Evolutionary conservation across 2,329 filamentous ascomycete species (phyloP).

Genomic region (Hypomyces perniciosus): DNA sequence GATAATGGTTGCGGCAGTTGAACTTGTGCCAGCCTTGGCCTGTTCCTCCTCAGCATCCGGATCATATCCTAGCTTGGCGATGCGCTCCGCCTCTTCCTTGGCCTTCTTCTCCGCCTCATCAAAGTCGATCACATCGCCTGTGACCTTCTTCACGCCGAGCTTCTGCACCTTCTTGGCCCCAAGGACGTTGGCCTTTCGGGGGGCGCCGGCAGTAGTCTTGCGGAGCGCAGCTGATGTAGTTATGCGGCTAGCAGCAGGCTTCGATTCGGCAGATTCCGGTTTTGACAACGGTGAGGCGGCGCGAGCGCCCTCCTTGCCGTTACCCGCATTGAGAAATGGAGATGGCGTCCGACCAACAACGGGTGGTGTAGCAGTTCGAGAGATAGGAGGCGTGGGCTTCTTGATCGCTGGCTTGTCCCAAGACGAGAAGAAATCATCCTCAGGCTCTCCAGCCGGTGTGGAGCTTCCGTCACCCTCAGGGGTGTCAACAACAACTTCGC

Average conservation of each 20-base stretch:
- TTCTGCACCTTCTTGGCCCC: constrained; percentile 79
- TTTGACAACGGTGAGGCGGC: constrained; percentile 76
- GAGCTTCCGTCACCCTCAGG: constrained; percentile 59
- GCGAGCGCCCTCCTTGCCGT: constrained; percentile 66
- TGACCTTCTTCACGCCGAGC: constrained; percentile 89
- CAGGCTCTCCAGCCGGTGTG: constrained; percentile 76
- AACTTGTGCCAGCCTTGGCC: constrained; percentile 38
- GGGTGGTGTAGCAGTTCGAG: constrained; percentile 80
- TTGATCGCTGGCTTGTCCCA: constrained; percentile 99
- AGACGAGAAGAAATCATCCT: constrained; percentile 97
- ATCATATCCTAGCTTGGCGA: constrained; percentile 92
- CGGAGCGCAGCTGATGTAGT: constrained; percentile 76
- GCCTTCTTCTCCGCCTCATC: constrained; percentile 96
- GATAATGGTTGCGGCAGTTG: constrained; percentile 56
- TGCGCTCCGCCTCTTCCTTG: constrained; percentile 93
- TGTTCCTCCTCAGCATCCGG: constrained; percentile 73
- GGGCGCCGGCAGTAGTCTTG: constrained; percentile 60
- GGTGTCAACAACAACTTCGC: constrained; percentile 78
- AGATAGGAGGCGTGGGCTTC: constrained; percentile 87
- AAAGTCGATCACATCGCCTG: constrained; percentile 78
- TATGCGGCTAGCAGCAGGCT: constrained; percentile 62
- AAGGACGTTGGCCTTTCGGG: constrained; percentile 80
- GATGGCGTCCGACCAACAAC: constrained; percentile 75
- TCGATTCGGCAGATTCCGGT: constrained; percentile 46
- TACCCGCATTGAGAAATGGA: constrained; percentile 79